Percentiles rank a stretch among this genome's conserved stretches.
These are phyloP conservation scores for Aspergillus olivimuriae DNA, from an alignment of 495 filamentous ascomycete species.

Conservation along the genomic window DNA sequence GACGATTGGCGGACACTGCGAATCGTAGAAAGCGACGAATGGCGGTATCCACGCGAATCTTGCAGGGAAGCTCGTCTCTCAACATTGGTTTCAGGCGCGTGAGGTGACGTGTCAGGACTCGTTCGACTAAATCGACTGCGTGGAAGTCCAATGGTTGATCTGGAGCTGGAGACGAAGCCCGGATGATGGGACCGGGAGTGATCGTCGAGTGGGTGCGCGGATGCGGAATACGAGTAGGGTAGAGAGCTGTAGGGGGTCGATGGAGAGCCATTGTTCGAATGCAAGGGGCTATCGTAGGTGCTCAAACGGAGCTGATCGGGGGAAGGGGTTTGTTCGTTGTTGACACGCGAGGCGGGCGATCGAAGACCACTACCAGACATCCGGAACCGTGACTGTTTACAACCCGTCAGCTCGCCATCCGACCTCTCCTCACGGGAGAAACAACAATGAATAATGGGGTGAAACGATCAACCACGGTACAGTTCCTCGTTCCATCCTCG, in stretches of 20 bases:
- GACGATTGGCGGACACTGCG: conserved; percentile 43
- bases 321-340: conserved; percentile 32
- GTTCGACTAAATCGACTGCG: conserved; percentile 33
- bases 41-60: conserved; percentile 43
- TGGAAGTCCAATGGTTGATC: conserved; percentile 36
- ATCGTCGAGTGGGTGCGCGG: conserved; percentile 47
- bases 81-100: conserved; percentile 31
- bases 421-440: background rate
- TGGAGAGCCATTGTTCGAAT: conserved; percentile 34
- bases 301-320: conserved; percentile 34
- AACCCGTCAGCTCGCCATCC: background rate
- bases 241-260: conserved; percentile 30
- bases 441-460: background rate
- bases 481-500: too few relatives aligned
- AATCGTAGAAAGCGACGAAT: conserved; percentile 48
- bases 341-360: conserved; percentile 28
- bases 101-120: conserved; percentile 40
- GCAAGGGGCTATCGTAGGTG: conserved; percentile 40
- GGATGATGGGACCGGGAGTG: conserved; percentile 35
- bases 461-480: background rate
- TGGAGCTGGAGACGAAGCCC: conserved; percentile 31
- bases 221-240: conserved; percentile 37
- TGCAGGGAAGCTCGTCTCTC: conserved; percentile 44
- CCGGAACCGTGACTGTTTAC: conserved; percentile 35
- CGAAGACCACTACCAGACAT: conserved; percentile 34